A percentile compares a stretch with the other conserved stretches of the same genome.
These are phyloP conservation scores for Zygosaccharomyces siamensis DNA, from an alignment of 805 yeast species.

Conservation along the genomic window DNA sequence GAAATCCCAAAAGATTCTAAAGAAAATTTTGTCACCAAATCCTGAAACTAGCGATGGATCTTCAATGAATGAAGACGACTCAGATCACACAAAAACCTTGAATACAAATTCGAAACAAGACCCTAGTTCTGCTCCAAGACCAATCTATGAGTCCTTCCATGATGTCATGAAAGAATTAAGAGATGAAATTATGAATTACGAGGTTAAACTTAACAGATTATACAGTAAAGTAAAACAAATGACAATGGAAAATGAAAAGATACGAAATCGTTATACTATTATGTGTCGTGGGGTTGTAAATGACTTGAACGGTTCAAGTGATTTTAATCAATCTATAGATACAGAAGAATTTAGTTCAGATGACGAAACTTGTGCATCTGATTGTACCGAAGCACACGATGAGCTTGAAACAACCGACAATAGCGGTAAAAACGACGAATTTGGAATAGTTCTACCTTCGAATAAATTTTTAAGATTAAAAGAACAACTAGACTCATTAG, in stretches of 20 bases:
- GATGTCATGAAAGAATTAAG: constrained; percentile 10
- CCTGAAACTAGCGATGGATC: background rate
- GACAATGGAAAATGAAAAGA: constrained; percentile 9
- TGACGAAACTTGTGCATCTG: background rate
- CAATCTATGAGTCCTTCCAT: background rate
- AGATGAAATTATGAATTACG: constrained; percentile 21
- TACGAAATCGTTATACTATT: constrained; percentile 6
- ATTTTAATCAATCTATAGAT: background rate
- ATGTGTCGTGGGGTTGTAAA: constrained; percentile 1
- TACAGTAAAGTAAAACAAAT: constrained; percentile 14
- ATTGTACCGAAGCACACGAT: background rate
- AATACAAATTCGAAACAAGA: background rate
- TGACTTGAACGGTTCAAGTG: background rate
- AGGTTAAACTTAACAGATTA: constrained; percentile 18
- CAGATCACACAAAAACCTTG: background rate
- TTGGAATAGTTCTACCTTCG: background rate
- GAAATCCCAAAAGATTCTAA: background rate
- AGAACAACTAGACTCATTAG: constrained; percentile 7
- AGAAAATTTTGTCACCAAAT: background rate
- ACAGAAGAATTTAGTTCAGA: background rate
- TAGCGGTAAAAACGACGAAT: background rate
- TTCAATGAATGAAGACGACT: background rate
- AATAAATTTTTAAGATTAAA: background rate
- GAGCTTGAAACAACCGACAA: background rate
- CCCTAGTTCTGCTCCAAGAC: background rate